A percentile compares a stretch with the other conserved stretches of the same genome.
Conservation (phyloP, 2,329 filamentous ascomycete genomes). For the Thermothelomyces thermophilus region DNA sequence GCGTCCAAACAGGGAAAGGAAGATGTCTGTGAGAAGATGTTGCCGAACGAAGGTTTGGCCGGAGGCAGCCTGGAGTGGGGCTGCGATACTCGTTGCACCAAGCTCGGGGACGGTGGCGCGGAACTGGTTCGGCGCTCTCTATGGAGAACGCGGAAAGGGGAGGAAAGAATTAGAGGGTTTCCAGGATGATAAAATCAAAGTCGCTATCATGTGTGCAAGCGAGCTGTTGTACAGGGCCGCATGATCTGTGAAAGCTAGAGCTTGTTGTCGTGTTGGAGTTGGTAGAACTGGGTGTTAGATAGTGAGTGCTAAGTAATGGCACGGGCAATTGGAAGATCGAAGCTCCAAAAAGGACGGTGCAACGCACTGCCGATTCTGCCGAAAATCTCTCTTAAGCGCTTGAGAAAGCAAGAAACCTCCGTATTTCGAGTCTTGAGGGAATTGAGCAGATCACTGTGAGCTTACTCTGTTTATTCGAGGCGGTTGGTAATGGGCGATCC, state of each 20-base stretch:
- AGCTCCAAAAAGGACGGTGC: no score
- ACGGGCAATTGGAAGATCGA: no score
- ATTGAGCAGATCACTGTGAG: background rate
- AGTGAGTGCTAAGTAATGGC: no score
- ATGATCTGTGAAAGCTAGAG: background rate
- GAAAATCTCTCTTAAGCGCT: background rate
- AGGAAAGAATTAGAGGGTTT: no score
- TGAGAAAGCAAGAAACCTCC: background rate
- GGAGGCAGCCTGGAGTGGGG: background rate
- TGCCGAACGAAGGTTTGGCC: background rate
- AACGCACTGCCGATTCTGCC: no score
- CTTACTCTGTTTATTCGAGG: background rate
- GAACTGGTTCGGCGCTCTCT: background rate
- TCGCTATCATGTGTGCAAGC: background rate
- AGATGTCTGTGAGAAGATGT: background rate
- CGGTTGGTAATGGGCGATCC: background rate
- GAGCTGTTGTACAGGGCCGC: background rate
- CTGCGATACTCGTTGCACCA: background rate
- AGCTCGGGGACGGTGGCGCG: background rate
- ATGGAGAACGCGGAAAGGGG: no score
- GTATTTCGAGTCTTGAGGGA: background rate
- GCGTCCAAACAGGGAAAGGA: background rate
- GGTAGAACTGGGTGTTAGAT: no score
- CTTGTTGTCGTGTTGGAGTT: background rate
- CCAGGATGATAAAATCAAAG: background rate